A percentile compares a stretch with the other conserved stretches of the same genome.
Evolutionary conservation across 768 basidiomycete species (phyloP).

Genomic region (Leccinum sublutescens): DNA sequence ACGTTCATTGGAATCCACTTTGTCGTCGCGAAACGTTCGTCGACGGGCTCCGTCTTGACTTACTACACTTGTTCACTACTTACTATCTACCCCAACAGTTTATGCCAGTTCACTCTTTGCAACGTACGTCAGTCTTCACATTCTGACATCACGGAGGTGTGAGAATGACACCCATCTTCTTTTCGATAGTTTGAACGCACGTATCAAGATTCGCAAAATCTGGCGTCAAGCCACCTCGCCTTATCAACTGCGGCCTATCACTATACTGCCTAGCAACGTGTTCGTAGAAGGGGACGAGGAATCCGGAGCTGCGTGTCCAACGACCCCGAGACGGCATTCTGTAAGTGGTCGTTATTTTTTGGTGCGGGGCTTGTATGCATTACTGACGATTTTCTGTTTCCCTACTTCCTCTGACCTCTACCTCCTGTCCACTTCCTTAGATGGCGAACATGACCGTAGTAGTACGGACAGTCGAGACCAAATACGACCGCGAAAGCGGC

Average conservation of each 20-base stretch:
- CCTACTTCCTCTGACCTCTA: neutral
- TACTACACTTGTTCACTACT: neutral
- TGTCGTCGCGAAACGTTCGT: constrained; percentile 23
- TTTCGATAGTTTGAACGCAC: constrained; percentile 23
- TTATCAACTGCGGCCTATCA: constrained; percentile 3
- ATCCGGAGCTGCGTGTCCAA: neutral
- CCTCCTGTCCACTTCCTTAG: neutral
- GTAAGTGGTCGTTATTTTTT: neutral
- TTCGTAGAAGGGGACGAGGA: neutral
- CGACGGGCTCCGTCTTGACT: neutral
- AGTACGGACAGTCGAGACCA: constrained; percentile 14
- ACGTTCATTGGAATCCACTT: constrained; percentile 27
- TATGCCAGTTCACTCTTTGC: constrained; percentile 28
- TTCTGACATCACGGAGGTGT: neutral
- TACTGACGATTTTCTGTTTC: neutral
- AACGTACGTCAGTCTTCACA: constrained; percentile 14
- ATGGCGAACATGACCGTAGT: constrained; percentile 19
- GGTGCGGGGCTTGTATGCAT: neutral
- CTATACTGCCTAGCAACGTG: neutral
- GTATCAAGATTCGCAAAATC: constrained; percentile 7
- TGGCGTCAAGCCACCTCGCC: neutral
- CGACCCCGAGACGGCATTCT: neutral
- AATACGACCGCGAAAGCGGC: constrained; percentile 7
- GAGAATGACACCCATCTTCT: neutral
- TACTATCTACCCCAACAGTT: constrained; percentile 4